A percentile compares a stretch with the other conserved stretches of the same genome.
phyloP scores from a whole-genome alignment of 1,139 yeast genomes.

The Petasospora rhodanensis region DNA sequence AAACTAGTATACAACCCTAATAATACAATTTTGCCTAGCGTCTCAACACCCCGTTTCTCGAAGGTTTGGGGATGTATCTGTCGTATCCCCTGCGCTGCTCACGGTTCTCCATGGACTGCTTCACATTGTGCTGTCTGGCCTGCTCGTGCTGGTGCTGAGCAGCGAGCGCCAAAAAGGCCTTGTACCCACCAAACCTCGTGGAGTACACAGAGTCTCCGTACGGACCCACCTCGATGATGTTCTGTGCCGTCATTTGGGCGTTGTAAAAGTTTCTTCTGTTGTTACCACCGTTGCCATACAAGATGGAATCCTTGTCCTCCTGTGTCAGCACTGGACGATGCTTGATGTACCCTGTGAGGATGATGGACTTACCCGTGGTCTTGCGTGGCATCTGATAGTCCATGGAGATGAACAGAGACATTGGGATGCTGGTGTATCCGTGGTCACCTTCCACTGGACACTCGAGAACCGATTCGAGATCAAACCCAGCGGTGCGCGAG shows the following conservation, averaged over 20 bases:
- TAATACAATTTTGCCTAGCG: no score
- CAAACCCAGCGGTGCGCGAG: constrained; percentile 39
- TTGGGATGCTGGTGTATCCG: constrained; percentile 53
- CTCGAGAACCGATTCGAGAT: constrained; percentile 40
- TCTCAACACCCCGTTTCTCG: no score
- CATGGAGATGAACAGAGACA: constrained; percentile 50
- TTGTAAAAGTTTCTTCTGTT: constrained; percentile 17
- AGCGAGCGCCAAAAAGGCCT: constrained; percentile 18
- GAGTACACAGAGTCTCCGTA: constrained; percentile 17
- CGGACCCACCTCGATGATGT: constrained; percentile 24
- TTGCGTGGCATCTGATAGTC: constrained; percentile 60
- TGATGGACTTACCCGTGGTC: constrained; percentile 68
- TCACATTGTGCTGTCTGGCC: constrained; percentile 3
- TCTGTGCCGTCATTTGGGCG: constrained; percentile 7
- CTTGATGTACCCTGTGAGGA: constrained; percentile 73
- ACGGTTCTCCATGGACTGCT: constrained; percentile 1
- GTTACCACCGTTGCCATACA: constrained; percentile 31
- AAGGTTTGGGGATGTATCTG: no score
- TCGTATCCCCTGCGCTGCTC: no score
- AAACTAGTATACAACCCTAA: no score
- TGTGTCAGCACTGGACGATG: constrained; percentile 56
- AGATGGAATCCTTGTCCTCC: constrained; percentile 64
- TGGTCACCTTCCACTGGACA: constrained; percentile 55
- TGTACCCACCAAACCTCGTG: constrained; percentile 24
- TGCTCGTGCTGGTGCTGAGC: constrained; percentile 15